Evolutionary conservation across 257 asterid species (phyloP).

Genomic region (Anisodus acutangulus): DNA sequence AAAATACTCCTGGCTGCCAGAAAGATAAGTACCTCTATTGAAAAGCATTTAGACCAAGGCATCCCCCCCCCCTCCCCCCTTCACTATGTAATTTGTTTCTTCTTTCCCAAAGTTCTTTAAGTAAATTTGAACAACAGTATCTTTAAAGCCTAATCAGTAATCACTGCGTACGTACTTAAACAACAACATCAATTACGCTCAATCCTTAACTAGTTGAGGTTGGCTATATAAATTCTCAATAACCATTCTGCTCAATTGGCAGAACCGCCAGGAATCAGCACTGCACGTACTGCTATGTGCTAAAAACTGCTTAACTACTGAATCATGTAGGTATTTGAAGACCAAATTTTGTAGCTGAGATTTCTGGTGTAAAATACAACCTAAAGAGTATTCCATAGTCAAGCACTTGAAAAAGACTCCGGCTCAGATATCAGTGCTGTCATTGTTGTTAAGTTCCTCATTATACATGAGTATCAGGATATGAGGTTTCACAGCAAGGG

Average conservation of each 20-base stretch:
- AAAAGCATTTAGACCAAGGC: not conserved
- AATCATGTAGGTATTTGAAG: slow-evolving; percentile 4
- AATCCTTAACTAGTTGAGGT: not conserved
- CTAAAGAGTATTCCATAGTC: no score
- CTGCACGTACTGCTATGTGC: not conserved
- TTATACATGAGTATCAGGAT: not conserved
- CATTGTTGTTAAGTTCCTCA: no score
- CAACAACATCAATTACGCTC: not conserved
- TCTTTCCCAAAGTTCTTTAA: slow-evolving; percentile 12
- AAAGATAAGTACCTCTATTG: slow-evolving; percentile 3
- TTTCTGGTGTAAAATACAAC: not conserved
- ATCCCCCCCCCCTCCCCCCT: not conserved
- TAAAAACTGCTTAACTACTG: slow-evolving; percentile 2
- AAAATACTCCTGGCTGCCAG: slow-evolving; percentile 19
- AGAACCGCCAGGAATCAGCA: not conserved
- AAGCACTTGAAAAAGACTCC: no score
- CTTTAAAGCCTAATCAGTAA: not conserved
- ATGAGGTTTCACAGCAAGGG: not conserved
- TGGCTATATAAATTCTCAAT: not conserved
- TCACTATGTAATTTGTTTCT: slow-evolving; percentile 1
- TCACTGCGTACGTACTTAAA: not conserved
- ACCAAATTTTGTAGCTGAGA: not conserved
- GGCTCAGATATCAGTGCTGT: no score
- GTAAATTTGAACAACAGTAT: not conserved
- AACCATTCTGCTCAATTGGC: slow-evolving; percentile 8